Evolutionary conservation across 2,329 filamentous ascomycete species (phyloP).

Genomic region (Calonectria leucothoes): DNA sequence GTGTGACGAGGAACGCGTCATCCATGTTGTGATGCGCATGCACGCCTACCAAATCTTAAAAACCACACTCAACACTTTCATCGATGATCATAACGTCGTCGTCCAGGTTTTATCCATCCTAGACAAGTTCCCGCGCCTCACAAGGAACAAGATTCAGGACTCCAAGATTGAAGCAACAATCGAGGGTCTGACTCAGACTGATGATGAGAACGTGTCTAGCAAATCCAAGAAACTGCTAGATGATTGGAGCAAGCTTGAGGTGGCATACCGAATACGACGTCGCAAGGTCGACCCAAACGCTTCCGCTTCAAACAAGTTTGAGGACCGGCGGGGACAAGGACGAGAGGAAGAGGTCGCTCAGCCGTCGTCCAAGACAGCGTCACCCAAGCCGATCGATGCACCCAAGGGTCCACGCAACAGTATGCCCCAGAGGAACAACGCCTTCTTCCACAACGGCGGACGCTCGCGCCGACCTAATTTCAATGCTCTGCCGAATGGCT

Average conservation of each 20-base stretch:
- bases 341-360: slow-evolving; percentile 55
- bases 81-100: slow-evolving; percentile 89
- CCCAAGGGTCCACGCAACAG: slow-evolving; percentile 72
- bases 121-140: slow-evolving; percentile 88
- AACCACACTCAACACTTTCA: slow-evolving; percentile 85
- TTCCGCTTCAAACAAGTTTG: slow-evolving; percentile 66
- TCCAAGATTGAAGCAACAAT: slow-evolving; percentile 93
- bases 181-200: slow-evolving; percentile 72
- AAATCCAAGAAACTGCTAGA: slow-evolving; percentile 79
- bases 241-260: slow-evolving; percentile 89
- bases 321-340: slow-evolving; percentile 68
- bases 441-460: slow-evolving; percentile 60
- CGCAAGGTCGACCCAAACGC: slow-evolving; percentile 84
- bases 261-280: slow-evolving; percentile 92
- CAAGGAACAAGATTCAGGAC: slow-evolving; percentile 96
- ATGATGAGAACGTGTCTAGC: slow-evolving; percentile 79
- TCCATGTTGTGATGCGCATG: slow-evolving; percentile 92
- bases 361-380: slow-evolving; percentile 53
- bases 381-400: slow-evolving; percentile 61
- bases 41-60: slow-evolving; percentile 97
- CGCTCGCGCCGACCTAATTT: slow-evolving; percentile 68
- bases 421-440: slow-evolving; percentile 63
- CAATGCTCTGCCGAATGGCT: slow-evolving; percentile 79
- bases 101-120: slow-evolving; percentile 91
- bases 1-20: slow-evolving; percentile 87